A percentile compares a stretch with the other conserved stretches of the same genome.
Conservation (phyloP, 805 yeast species). For the Saccharomycopsis lassenensis region DNA sequence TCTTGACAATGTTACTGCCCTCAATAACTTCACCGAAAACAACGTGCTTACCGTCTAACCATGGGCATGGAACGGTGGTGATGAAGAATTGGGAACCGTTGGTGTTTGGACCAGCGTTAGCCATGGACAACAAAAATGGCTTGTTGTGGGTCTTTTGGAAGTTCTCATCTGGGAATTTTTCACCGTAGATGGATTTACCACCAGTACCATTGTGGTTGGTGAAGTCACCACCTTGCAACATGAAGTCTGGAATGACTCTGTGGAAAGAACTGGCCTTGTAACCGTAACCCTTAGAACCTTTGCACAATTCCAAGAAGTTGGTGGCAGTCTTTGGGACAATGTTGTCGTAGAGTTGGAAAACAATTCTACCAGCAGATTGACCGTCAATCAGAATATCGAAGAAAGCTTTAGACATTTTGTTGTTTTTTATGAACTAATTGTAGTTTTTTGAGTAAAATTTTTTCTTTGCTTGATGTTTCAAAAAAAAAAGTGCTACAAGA, state of each 20-base stretch:
- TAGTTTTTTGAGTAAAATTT: background rate
- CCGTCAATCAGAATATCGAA: slow-evolving; percentile 78
- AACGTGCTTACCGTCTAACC: slow-evolving; percentile 92
- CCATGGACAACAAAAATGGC: slow-evolving; percentile 87
- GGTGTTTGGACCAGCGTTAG: slow-evolving; percentile 97
- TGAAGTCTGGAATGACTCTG: slow-evolving; percentile 95
- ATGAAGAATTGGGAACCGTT: slow-evolving; percentile 97
- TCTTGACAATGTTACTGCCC: slow-evolving; percentile 73
- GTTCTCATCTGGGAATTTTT: slow-evolving; percentile 69
- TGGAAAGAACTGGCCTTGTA: slow-evolving; percentile 88
- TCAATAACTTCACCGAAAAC: slow-evolving; percentile 87
- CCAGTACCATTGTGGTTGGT: slow-evolving; percentile 94
- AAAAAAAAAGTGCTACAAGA: background rate
- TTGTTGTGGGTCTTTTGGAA: slow-evolving; percentile 62
- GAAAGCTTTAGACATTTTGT: slow-evolving; percentile 56
- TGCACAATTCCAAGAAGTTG: slow-evolving; percentile 89
- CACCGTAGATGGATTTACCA: slow-evolving; percentile 85
- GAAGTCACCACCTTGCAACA: slow-evolving; percentile 98
- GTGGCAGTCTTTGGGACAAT: slow-evolving; percentile 93
- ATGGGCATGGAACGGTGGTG: slow-evolving; percentile 78
- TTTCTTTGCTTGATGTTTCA: background rate
- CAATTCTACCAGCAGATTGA: slow-evolving; percentile 68
- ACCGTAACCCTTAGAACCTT: slow-evolving; percentile 96
- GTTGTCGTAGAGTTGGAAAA: slow-evolving; percentile 81
- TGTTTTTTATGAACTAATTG: background rate